Conservation (phyloP, 2,329 filamentous ascomycete species). For the Lecanoromycetidae sp. region DNA sequence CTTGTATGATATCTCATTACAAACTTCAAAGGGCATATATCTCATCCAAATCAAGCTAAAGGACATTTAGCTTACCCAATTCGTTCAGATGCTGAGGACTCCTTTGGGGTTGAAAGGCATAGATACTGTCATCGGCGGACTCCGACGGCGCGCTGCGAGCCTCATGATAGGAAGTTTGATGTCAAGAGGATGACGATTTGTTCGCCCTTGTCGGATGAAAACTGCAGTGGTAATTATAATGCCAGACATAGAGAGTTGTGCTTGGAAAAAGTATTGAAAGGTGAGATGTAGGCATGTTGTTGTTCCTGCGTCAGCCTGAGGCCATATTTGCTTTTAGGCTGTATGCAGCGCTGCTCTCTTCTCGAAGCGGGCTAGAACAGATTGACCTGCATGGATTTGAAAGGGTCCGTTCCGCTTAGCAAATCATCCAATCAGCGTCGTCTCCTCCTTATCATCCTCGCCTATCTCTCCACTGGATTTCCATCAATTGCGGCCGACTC, state of each 20-base stretch:
- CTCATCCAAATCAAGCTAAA: no score
- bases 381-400: neutral
- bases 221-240: neutral
- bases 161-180: neutral
- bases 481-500: neutral
- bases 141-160: neutral
- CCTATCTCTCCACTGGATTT: neutral
- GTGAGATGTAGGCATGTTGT: neutral
- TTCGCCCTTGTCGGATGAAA: neutral
- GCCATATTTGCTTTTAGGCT: neutral
- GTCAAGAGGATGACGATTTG: neutral
- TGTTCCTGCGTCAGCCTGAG: conserved; percentile 1
- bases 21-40: no score
- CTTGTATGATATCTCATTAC: no score
- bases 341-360: no score
- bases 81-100: neutral
- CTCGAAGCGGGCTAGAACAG: conserved; percentile 1
- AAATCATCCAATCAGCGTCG: neutral
- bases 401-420: neutral
- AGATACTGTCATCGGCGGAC: conserved; percentile 1
- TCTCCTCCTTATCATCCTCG: neutral
- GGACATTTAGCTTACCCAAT: neutral
- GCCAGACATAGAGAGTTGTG: neutral
- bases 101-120: neutral
- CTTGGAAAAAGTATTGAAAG: neutral